Conservation (phyloP, 2,329 filamentous ascomycete genomes). For the Arthrobotrys musiformis region DNA sequence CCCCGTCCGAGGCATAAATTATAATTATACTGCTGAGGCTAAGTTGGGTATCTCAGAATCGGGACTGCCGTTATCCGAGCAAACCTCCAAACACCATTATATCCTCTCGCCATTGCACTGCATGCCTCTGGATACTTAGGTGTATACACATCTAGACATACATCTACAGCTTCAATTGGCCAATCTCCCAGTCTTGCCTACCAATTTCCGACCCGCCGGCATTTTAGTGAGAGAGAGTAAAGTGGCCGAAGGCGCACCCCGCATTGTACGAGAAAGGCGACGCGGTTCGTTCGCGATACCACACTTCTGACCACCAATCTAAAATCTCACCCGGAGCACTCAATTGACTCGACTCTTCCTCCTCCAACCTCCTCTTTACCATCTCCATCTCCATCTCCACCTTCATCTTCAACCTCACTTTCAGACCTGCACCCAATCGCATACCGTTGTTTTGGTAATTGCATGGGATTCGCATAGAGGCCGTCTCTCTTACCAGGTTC, state of each 20-base stretch:
- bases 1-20: no score
- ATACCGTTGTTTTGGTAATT: neutral
- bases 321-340: neutral
- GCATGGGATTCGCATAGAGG: conserved; percentile 8
- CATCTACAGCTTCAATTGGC: neutral
- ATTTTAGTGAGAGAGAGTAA: no score
- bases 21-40: no score
- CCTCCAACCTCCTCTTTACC: neutral
- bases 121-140: no score
- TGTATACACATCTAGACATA: neutral
- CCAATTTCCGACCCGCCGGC: no score
- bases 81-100: conserved; percentile 4
- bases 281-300: no score
- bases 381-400: neutral
- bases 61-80: conserved; percentile 28
- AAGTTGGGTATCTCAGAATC: no score
- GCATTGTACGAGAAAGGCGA: no score
- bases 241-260: no score
- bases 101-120: neutral
- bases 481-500: neutral
- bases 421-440: no score
- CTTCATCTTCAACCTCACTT: neutral
- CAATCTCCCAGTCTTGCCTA: neutral
- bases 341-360: neutral
- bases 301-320: no score